Percentiles rank a stretch among this genome's conserved stretches.
These are phyloP conservation scores for Sclerotinia glacialis DNA, from an alignment of 2,329 filamentous ascomycete species.

Conservation along the genomic window DNA sequence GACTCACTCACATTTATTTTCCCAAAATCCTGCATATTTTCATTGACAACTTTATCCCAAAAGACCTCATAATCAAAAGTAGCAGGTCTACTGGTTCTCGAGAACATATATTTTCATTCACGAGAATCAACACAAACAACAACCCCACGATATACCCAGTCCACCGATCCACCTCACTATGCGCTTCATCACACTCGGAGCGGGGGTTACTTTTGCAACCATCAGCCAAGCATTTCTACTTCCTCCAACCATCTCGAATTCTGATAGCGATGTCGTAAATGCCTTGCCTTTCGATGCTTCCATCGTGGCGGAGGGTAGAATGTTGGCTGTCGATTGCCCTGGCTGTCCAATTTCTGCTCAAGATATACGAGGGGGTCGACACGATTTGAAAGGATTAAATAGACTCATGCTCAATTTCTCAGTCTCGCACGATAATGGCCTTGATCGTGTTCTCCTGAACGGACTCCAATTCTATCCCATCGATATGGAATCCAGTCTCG, in stretches of 20 bases:
- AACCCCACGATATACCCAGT: slow-evolving; percentile 8
- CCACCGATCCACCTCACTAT: slow-evolving; percentile 27
- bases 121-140: background rate
- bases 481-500: slow-evolving; percentile 38
- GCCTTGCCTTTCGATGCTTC: slow-evolving; percentile 44
- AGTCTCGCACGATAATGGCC: slow-evolving; percentile 46
- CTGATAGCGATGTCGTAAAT: slow-evolving; percentile 46
- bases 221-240: slow-evolving; percentile 50
- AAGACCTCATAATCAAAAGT: background rate
- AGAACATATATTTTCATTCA: background rate
- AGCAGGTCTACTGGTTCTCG: slow-evolving; percentile 4
- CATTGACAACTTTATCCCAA: background rate
- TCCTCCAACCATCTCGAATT: slow-evolving; percentile 48
- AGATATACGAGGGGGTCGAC: slow-evolving; percentile 37
- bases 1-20: background rate
- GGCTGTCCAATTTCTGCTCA: slow-evolving; percentile 48
- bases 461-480: slow-evolving; percentile 58
- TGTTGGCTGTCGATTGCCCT: slow-evolving; percentile 52
- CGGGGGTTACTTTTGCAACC: slow-evolving; percentile 28
- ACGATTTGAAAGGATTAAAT: slow-evolving; percentile 31
- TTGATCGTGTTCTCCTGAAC: slow-evolving; percentile 55
- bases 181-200: slow-evolving; percentile 30
- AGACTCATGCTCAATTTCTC: slow-evolving; percentile 53
- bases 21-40: background rate
- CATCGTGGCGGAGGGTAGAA: slow-evolving; percentile 41